These are phyloP conservation scores for Marsdenia floribunda DNA, from an alignment of 257 asterid genomes.

Conservation along the genomic window DNA sequence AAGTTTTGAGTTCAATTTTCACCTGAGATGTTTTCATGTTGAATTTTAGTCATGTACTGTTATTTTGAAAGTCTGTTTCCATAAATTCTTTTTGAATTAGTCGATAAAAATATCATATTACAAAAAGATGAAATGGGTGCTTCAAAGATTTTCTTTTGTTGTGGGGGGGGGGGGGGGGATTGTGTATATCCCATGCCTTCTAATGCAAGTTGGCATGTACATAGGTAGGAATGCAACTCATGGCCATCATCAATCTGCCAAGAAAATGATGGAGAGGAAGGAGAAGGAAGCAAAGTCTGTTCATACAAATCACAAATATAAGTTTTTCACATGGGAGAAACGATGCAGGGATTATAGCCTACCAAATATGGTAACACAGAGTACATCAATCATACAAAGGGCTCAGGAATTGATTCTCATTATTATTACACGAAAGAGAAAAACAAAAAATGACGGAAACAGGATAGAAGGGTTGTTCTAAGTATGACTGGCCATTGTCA, in stretches of 20 bases:
- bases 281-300: background rate
- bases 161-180: no score
- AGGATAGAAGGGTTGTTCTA: no score
- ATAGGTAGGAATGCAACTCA: background rate
- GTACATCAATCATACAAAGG: background rate
- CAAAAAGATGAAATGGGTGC: no score
- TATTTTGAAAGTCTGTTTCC: no score
- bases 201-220: background rate
- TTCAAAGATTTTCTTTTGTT: background rate
- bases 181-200: background rate
- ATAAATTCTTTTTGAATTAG: no score
- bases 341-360: background rate
- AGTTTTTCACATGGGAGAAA: background rate
- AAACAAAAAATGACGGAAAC: background rate
- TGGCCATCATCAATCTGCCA: background rate
- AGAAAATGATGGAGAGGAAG: background rate
- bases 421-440: background rate
- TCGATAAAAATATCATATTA: no score
- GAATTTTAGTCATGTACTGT: no score
- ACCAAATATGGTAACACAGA: background rate
- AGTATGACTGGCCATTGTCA: constrained; percentile 1
- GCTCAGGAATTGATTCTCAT: constrained; percentile 1
- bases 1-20: no score
- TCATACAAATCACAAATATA: background rate
- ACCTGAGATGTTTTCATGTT: no score